Evolutionary conservation across 306 rosid species (phyloP).

Genomic region (Heteromeles arbutifolia): DNA sequence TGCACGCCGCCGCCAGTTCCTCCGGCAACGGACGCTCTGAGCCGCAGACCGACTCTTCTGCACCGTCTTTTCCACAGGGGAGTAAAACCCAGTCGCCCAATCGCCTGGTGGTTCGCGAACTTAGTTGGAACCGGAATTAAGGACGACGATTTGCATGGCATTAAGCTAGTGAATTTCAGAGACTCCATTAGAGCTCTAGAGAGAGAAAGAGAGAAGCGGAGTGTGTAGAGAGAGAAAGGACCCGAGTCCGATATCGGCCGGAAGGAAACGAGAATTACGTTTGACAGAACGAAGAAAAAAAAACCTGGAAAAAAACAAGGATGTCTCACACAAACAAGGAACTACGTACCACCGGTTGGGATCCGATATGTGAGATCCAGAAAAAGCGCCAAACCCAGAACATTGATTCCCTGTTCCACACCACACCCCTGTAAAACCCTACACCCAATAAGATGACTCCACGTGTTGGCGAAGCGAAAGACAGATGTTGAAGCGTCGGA

Average conservation of each 20-base stretch:
- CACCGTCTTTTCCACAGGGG: constrained; percentile 14
- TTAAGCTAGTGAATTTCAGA: constrained; percentile 22
- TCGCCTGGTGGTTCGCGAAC: neutral
- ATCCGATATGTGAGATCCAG: constrained; percentile 24
- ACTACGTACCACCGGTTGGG: constrained; percentile 11
- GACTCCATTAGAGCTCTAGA: constrained; percentile 37
- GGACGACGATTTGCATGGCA: constrained; percentile 24
- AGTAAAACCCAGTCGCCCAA: constrained; percentile 16
- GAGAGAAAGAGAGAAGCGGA: neutral
- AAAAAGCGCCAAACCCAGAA: constrained; percentile 24
- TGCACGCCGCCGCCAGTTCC: constrained; percentile 13
- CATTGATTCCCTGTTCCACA: neutral
- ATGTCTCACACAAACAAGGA: constrained; percentile 2
- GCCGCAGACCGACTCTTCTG: constrained; percentile 13
- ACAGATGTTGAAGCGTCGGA: neutral
- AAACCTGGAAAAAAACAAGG: neutral
- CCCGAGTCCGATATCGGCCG: constrained; percentile 14
- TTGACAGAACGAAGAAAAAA: constrained; percentile 8
- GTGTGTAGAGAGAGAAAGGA: neutral
- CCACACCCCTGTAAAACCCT: rapidly evolving
- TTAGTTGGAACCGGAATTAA: neutral
- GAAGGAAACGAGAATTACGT: constrained; percentile 28
- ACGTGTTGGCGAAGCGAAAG: neutral
- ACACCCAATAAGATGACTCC: neutral
- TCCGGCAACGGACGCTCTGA: constrained; percentile 25